phyloP scores from a whole-genome alignment of 179 eudicot genomes.

The Beta lomatogona region DNA sequence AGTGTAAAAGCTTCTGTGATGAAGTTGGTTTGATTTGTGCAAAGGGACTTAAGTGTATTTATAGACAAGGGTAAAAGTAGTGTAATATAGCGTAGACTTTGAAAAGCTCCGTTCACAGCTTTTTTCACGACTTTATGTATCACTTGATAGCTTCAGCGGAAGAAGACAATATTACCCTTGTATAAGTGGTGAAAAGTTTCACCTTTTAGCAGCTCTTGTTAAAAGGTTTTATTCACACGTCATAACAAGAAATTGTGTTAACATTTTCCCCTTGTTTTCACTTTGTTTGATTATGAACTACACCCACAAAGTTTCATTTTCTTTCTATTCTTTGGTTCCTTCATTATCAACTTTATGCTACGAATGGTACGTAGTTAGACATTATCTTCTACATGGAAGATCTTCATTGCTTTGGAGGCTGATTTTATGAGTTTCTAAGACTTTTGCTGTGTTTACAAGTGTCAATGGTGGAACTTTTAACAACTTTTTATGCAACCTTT shows the following conservation, averaged over 20 bases:
- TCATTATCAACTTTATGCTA: conserved; percentile 5
- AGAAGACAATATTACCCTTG: conserved; percentile 31
- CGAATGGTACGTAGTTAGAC: not conserved
- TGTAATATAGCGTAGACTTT: conserved; percentile 9
- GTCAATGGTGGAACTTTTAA: conserved; percentile 12
- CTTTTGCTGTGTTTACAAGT: conserved; percentile 17
- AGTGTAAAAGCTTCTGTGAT: conserved; percentile 10
- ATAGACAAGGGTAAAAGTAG: conserved; percentile 19
- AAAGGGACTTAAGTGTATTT: conserved; percentile 31
- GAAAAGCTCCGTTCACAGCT: conserved; percentile 28
- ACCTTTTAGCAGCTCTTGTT: conserved; percentile 4
- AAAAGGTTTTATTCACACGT: conserved; percentile 19
- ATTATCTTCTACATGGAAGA: conserved; percentile 22
- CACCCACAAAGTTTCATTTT: not conserved
- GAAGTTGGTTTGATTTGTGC: conserved; percentile 24
- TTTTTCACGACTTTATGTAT: conserved; percentile 5
- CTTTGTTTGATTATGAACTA: not conserved
- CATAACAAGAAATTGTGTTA: not conserved
- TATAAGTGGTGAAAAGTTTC: conserved; percentile 20
- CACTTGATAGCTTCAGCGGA: not conserved
- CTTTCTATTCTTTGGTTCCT: not conserved
- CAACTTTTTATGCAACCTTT: conserved; percentile 22
- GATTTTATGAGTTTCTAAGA: not conserved
- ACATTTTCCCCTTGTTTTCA: not conserved
- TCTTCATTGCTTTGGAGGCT: conserved; percentile 27